Conservation (phyloP, 805 yeast species). For the Yarrowia keelungensis region DNA sequence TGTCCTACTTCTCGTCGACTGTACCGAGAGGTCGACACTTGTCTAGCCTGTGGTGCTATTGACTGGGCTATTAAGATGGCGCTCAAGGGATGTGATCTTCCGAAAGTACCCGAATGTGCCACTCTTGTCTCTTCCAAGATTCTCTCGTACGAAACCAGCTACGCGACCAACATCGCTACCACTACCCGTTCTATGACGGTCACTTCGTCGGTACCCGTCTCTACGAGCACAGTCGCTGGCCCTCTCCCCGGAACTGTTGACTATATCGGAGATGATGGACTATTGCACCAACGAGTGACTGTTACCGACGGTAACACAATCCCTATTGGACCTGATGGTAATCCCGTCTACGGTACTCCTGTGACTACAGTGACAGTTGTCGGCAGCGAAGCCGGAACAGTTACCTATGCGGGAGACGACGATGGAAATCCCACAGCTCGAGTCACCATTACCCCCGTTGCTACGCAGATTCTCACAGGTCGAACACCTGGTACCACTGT, state of each 20-base stretch:
- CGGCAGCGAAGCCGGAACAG: background rate
- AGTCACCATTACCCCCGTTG: background rate
- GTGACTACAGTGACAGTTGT: background rate
- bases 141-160: background rate
- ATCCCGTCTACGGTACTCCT: background rate
- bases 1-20: background rate
- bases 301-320: too few species aligned
- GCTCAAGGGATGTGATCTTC: background rate
- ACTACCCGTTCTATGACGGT: background rate
- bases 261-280: background rate
- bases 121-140: background rate
- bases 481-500: background rate
- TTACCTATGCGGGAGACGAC: background rate
- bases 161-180: background rate
- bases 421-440: background rate
- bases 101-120: background rate
- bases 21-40: background rate
- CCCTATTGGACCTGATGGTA: background rate
- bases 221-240: constrained; percentile 1
- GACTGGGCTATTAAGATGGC: background rate
- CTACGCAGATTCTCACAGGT: background rate
- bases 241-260: background rate
- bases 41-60: background rate
- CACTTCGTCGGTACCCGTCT: background rate
- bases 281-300: background rate